These are phyloP conservation scores for Pascua sp. DNA, from an alignment of 1,284 basidiomycete species.

Conservation along the genomic window DNA sequence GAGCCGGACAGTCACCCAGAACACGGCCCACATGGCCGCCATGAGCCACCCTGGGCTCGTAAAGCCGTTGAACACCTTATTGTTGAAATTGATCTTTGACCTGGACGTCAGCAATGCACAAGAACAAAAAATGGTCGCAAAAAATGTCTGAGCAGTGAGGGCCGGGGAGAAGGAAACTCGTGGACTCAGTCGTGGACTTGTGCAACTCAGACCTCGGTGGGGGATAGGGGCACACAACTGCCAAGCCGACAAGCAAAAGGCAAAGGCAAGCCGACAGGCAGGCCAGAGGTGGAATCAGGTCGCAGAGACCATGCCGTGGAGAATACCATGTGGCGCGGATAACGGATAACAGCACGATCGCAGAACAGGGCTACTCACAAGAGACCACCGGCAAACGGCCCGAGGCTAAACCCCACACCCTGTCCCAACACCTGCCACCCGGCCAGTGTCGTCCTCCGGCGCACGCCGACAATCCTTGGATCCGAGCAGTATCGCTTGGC, in stretches of 20 bases:
- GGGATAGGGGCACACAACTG: too few relatives aligned
- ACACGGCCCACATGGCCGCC: slow-evolving; percentile 3
- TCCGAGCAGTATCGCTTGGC: slow-evolving; percentile 12
- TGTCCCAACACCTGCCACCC: slow-evolving; percentile 13
- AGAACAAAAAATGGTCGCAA: too few relatives aligned
- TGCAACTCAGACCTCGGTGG: too few relatives aligned
- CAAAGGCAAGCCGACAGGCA: too few relatives aligned
- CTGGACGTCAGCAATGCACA: background rate
- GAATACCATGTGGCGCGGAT: too few relatives aligned
- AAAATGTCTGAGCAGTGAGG: too few relatives aligned
- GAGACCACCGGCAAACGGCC: slow-evolving; percentile 10
- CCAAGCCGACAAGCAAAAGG: too few relatives aligned
- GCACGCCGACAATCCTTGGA: slow-evolving; percentile 6
- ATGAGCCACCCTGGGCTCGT: slow-evolving; percentile 10
- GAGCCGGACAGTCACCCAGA: background rate
- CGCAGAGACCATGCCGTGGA: too few relatives aligned
- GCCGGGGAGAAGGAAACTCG: too few relatives aligned
- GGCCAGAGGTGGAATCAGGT: too few relatives aligned
- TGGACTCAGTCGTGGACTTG: too few relatives aligned
- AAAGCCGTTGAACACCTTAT: slow-evolving; percentile 8
- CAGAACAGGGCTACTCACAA: background rate
- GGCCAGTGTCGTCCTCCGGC: slow-evolving; percentile 7
- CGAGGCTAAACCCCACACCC: slow-evolving; percentile 7
- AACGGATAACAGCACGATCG: background rate
- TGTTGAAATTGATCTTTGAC: slow-evolving; percentile 4